Base-by-base conservation (phyloP, 768 basidiomycete species). In the Boletellus sp. region DNA sequence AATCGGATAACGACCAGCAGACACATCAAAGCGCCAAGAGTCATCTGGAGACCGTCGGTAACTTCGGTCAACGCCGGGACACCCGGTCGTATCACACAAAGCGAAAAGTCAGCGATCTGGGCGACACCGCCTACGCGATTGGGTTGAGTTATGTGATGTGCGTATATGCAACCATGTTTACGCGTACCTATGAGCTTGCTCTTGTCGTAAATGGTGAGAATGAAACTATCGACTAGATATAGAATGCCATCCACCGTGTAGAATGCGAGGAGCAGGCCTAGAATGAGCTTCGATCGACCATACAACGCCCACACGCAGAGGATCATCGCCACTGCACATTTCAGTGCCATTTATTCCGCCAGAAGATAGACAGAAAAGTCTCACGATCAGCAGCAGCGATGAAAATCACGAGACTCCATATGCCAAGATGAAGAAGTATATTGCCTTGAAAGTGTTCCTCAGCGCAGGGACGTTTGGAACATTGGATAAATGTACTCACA, bases 231-330 rank as follows among this genome's bases (percentile, higher is more conserved):
- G 26, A 32, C 19, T 3, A 47, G 37, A 12, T 47, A 47, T 38
- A 28, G 13, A 6, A 39, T 39, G 28, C 20, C 19, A 20, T 47
- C 46, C 20, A 39, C 19, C 4, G 37, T 20, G 46, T 31, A 47
- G 13, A 47, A 23, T 5, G 20, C n/a, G 19, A 47, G 46, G 19
- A 47, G 46, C 6, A 10, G 13, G 37, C 28, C 37, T 6, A 47
- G 46, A 28, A 47, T 39, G 16, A 16, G 4, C 20, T 2, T 39
- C 3, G 46, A 47, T 32, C 46, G 46, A 39, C 46, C 20, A 9
- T 39, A 47, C 23, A 47, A 32, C 16, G 28, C 24, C 46, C 46
- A 47, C 15, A 47, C 37, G 10, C 46, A 37, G 20, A 47, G 46
- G n/a, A 39, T 47, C 46, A 47, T 47, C 20, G 20, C 36, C 24